These are phyloP conservation scores for Microthyrium microscopicum DNA, from an alignment of 2,329 filamentous ascomycete species.

Conservation along the genomic window DNA sequence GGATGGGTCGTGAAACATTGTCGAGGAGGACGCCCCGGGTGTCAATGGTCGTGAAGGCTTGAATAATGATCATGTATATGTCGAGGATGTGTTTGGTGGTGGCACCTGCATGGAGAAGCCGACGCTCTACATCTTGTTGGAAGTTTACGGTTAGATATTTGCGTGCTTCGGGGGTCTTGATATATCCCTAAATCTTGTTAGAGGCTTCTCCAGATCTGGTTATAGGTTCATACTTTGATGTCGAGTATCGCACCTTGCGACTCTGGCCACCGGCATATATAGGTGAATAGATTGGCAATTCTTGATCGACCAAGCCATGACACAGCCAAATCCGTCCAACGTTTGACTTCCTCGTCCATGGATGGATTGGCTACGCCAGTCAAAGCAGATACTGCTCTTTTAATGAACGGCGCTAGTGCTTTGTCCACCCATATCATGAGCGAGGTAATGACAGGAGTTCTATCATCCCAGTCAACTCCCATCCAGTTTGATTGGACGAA, in stretches of 20 bases:
- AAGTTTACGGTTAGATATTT: conserved; percentile 55
- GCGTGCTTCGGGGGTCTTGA: conserved; percentile 51
- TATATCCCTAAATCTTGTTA: conserved; percentile 34
- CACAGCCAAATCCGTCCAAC: conserved; percentile 55
- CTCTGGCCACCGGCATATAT: conserved; percentile 57
- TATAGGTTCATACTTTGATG: conserved; percentile 30
- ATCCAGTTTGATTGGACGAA: conserved; percentile 47
- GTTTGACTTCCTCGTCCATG: conserved; percentile 27
- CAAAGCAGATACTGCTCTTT: conserved; percentile 40
- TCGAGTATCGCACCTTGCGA: conserved; percentile 59
- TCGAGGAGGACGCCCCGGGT: conserved; percentile 62
- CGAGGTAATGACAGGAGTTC: conserved; percentile 39
- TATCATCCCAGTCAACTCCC: conserved; percentile 39
- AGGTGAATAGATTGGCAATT: conserved; percentile 60
- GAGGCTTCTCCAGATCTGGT: not conserved
- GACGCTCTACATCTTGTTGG: conserved; percentile 44
- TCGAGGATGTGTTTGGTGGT: conserved; percentile 62
- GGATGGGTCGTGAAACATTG: conserved; percentile 54
- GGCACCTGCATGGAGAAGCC: conserved; percentile 57
- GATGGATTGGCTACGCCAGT: conserved; percentile 15
- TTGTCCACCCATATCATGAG: conserved; percentile 53
- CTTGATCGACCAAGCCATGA: conserved; percentile 51
- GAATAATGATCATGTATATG: conserved; percentile 65
- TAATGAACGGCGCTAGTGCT: conserved; percentile 40
- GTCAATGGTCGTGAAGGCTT: conserved; percentile 58